phyloP scores from a whole-genome alignment of 1,284 basidiomycete genomes.

The Phylloporus sp. region DNA sequence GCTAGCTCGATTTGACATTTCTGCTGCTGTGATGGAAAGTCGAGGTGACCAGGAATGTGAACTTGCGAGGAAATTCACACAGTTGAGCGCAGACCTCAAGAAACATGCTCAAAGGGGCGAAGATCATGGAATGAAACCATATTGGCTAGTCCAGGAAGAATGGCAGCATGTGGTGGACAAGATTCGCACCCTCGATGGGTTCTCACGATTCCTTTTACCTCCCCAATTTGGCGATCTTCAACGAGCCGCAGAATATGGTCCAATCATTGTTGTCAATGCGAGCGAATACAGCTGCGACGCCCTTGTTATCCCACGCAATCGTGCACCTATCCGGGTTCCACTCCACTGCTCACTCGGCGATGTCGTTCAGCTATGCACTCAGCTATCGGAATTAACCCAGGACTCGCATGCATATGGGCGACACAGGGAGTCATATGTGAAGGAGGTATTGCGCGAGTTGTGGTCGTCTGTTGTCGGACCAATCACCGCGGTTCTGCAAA shows the following conservation, averaged over 20 bases:
- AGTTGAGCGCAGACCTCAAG: background rate
- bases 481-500: background rate
- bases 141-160: background rate
- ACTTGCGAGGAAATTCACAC: background rate
- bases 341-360: background rate
- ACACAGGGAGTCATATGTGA: background rate
- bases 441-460: background rate
- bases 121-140: background rate
- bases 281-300: background rate
- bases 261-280: background rate
- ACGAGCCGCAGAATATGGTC: background rate
- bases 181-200: background rate
- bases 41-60: background rate
- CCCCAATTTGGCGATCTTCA: background rate
- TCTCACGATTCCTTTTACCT: background rate
- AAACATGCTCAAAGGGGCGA: background rate
- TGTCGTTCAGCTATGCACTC: background rate
- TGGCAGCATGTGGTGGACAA: conserved; percentile 1
- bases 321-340: background rate
- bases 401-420: background rate
- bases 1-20: background rate
- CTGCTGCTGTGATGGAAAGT: background rate
- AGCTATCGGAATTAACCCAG: background rate
- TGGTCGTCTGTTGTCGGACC: background rate
- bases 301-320: background rate